These are phyloP conservation scores for Oemleria cerasiformis DNA, from an alignment of 306 rosid genomes.

Conservation along the genomic window DNA sequence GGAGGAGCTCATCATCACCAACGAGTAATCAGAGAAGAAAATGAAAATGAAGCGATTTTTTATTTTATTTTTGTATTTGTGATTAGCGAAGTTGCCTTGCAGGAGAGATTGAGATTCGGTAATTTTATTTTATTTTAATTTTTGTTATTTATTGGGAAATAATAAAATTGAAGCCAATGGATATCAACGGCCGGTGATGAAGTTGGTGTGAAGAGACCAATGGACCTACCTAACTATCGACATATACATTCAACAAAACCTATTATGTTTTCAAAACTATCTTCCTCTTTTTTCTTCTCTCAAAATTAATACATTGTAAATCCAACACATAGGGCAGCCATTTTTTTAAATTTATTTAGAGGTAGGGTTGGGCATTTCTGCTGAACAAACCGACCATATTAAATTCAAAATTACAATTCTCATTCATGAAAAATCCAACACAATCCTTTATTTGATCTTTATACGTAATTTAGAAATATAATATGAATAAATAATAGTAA, in stretches of 20 bases:
- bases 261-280: no score
- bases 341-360: no score
- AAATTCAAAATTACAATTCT: no score
- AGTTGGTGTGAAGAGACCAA: not conserved
- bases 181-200: not conserved
- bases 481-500: no score
- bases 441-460: no score
- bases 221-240: not conserved
- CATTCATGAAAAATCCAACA: no score
- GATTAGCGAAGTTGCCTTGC: not conserved
- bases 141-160: not conserved
- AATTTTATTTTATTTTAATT: not conserved
- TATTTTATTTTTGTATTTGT: not conserved
- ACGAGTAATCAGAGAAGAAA: not conserved
- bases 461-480: no score
- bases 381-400: no score
- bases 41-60: not conserved
- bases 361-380: no score
- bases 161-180: not conserved
- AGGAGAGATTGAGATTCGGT: not conserved
- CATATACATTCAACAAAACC: not conserved
- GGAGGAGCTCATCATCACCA: constrained; percentile 21
- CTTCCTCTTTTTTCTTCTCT: not conserved
- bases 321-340: no score
- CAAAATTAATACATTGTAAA: no score